Evolutionary conservation across 148 eudicot genomes (phyloP).

Genomic region (Fagopyrum tataricum): DNA sequence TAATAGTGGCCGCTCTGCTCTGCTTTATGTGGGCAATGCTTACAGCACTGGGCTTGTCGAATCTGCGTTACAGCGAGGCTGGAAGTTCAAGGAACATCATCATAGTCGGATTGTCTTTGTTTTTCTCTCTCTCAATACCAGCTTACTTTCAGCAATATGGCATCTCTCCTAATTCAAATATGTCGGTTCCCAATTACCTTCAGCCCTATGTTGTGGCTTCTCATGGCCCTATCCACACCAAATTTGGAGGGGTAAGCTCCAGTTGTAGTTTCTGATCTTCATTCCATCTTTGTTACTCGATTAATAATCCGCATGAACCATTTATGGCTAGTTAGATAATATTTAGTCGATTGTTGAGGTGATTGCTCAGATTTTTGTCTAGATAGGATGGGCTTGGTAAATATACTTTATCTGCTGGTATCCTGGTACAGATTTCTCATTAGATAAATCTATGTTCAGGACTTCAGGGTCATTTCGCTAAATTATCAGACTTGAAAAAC

Average conservation of each 20-base stretch:
- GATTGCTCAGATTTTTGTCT: background rate
- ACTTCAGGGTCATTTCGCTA: background rate
- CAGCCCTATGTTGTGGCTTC: constrained; percentile 87
- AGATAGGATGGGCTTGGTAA: background rate
- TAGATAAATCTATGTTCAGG: too few relatives aligned
- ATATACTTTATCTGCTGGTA: too few relatives aligned
- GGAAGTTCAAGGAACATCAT: constrained; percentile 97
- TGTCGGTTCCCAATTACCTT: constrained; percentile 74
- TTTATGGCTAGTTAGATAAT: constrained; percentile 1
- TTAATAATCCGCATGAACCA: background rate
- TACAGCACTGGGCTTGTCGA: constrained; percentile 85
- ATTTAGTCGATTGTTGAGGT: background rate
- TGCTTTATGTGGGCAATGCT: constrained; percentile 99
- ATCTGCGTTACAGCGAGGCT: constrained; percentile 89
- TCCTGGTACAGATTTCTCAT: too few relatives aligned
- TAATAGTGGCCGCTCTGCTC: constrained; percentile 88
- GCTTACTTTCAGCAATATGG: constrained; percentile 97
- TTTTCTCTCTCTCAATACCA: constrained; percentile 78
- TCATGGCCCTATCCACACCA: constrained; percentile 82
- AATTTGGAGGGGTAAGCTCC: constrained; percentile 71
- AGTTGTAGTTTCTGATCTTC: background rate
- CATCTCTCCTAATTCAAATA: constrained; percentile 64
- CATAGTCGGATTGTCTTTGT: constrained; percentile 82
- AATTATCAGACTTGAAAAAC: background rate
- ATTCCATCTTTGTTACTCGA: background rate